Evolutionary conservation across 2,329 filamentous ascomycete genomes (phyloP).

Genomic region (Metarhizium robertsii): DNA sequence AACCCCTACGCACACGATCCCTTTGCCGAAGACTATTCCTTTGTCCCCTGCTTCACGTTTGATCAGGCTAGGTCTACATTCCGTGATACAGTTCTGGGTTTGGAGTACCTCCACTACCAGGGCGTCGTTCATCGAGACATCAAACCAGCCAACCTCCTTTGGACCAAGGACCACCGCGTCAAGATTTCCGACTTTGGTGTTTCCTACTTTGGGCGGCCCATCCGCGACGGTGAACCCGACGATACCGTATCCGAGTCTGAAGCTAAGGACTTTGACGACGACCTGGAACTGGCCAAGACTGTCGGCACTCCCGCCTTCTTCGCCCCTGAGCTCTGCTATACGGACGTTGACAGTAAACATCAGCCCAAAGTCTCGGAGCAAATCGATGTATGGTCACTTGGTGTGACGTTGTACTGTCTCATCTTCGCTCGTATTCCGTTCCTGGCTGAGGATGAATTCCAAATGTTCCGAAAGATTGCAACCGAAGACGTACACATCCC

Average conservation of each 20-base stretch:
- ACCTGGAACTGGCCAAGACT: conserved; percentile 93
- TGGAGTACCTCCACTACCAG: conserved; percentile 88
- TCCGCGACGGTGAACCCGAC: conserved; percentile 71
- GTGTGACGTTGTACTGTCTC: conserved; percentile 91
- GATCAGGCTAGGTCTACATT: conserved; percentile 76
- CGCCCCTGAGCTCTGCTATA: conserved; percentile 91
- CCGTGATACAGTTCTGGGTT: conserved; percentile 81
- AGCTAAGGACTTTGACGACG: conserved; percentile 79
- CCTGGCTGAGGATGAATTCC: conserved; percentile 81
- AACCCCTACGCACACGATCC: conserved; percentile 50
- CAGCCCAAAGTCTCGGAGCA: conserved; percentile 79
- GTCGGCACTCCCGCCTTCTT: conserved; percentile 97
- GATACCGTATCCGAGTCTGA: conserved; percentile 71
- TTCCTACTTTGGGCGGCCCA: conserved; percentile 87
- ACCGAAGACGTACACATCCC: conserved; percentile 91
- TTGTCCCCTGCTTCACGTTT: conserved; percentile 87
- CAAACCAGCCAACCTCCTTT: conserved; percentile 83
- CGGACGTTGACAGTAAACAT: conserved; percentile 59
- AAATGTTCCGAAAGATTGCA: conserved; percentile 85
- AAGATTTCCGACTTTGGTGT: conserved; percentile 99
- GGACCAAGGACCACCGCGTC: conserved; percentile 74
- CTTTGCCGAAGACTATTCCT: conserved; percentile 80
- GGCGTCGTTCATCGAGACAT: conserved; percentile 79
- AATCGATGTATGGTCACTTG: conserved; percentile 95
- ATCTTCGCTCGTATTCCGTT: conserved; percentile 92